Base-by-base conservation (phyloP, 345 rosid genomes). In the Limnanthes douglasii region DNA sequence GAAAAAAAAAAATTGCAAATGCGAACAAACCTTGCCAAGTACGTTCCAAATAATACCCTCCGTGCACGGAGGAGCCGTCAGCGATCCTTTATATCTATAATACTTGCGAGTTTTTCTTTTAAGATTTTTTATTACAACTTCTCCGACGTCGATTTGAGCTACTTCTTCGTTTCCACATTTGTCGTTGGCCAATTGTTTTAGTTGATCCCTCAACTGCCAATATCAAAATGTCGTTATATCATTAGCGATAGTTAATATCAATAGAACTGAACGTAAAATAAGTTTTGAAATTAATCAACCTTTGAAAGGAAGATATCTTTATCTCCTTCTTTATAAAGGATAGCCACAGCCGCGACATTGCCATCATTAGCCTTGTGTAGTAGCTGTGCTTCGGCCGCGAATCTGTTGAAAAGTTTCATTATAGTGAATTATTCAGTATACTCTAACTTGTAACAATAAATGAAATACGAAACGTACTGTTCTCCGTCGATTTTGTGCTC, bases 11-110 rank as follows among this genome's bases (percentile, higher is more conserved):
- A n/a, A n/a, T n/a, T n/a, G n/a, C n/a, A n/a, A n/a, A n/a, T n/a
- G 4, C 12, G 1, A 5, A n/a, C n/a, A n/a, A 54, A 82, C 94
- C 80, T 49, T 57, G 43, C 57, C 62, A 7, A 75, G 66, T 37
- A 85, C 21, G 37, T 23, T 65, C 95, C 95, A 88, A 29, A 26
- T 19, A 14, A 82, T 73, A 20, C 46, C 39, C 47, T 78, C 95
- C 0, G 62, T 40, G 68, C 97, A 88, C 2, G 95, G 97, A 29
- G 97, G 95, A 29, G 86, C 59, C 1, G 97, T 82, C 24, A 79
- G 62, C 33, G 97, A 88, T 11, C 97, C 97, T 1, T 39, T 5
- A 32, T 82, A 86, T 55, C 77, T 60, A 48, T 48, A 86, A 40
- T 59, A 86, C 45, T 56, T 73, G 26, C 58, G 61, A 15, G 66